Base-by-base conservation (phyloP, 345 rosid genomes). In the Camelina hispida region DNA sequence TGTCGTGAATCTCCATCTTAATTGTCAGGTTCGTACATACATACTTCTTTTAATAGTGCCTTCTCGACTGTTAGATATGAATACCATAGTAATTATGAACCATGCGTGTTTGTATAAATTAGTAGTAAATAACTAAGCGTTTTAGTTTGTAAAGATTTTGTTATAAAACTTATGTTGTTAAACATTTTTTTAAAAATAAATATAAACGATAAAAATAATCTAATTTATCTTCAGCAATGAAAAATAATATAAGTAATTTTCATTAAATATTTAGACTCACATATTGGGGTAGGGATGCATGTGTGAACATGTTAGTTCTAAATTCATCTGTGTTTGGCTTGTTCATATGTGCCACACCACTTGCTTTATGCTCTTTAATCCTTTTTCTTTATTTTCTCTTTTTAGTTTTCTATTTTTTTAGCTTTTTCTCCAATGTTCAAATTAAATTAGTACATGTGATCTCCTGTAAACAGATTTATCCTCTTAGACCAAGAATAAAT, bases 281-380 rank as follows among this genome's bases (percentile, higher is more conserved):
- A 62, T 43, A 69, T 48, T 20, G 15, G 50, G 65, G 65, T 52
- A 56, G 79, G 69, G 47, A 42, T 15, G 59, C 79, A 76, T 76
- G 80, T 76, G 75, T 70, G 76, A 77, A 53, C 80, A 70, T 77
- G 80, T 70, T 76, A 62, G 70, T 54, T 55, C 23, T 62, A 69
- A 60, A 34, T 54, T 69, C 0, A 60, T 50, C 4, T 52, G 63
- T 43, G 56, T 42, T 61, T 50, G 34, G 68, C 30, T 58, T 38
- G 68, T 50, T 60, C 65, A 62, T 62, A 44, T 56, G 55, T 65
- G 56, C 5, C 58, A 69, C 75, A 58, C 75, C 66, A 66, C 72
- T 76, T 44, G 65, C 75, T 62, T 75, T 44, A 52, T 62, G 20
- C 37, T 48, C n/a, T 67, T 51, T 20, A 43, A n/a, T 69, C 11